Base-by-base conservation (phyloP, 768 basidiomycete genomes). In the Leccinum uliginosum region DNA sequence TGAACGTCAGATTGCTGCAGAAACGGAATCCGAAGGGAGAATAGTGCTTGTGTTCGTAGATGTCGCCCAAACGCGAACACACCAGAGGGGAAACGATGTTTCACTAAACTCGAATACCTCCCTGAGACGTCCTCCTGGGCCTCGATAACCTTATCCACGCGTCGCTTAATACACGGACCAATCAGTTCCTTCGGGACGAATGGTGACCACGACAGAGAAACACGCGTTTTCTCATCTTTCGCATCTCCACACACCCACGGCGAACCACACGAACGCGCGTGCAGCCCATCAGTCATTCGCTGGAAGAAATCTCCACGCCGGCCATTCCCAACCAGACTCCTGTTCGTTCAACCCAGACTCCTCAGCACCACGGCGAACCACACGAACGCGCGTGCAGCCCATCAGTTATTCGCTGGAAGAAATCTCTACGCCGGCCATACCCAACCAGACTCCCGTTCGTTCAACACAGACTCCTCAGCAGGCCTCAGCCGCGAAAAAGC, bases 91-190 rank as follows among this genome's bases (percentile, higher is more conserved):
- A 74, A 59, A 65, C n/a, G 11, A 46, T 61, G n/a, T 48, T 19
- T 62, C 66, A 8, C 52, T 54, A 8, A 53, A 56, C 17, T 66
- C 70, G 7, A 47, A 62, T 24, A 75, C 62, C 64, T 69, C 62
- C 46, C 38, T 55, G 26, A 62, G 59, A 50, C 63, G 61, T 54
- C 66, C 68, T 5, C 44, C 59, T 21, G 68, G 68, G 4, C 60
- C 66, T 32, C 59, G 63, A 14, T 59, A 59, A 26, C 66, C 60
- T 45, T 59, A 66, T 27, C 57, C 64, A 1, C 60, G 63, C 12
- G 12, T 59, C 27, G n/a, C 44, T 26, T 53, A 5, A 27, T 23
- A 19, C 35, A 63, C 51, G 30, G 35, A 48, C 17, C 66, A 43
- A 11, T 29, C 46, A 8, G 8, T 56, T 26, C 35, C 55, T 51